Evolutionary conservation across 2,329 filamentous ascomycete species (phyloP).

Genomic region (Fusarium devonianum): DNA sequence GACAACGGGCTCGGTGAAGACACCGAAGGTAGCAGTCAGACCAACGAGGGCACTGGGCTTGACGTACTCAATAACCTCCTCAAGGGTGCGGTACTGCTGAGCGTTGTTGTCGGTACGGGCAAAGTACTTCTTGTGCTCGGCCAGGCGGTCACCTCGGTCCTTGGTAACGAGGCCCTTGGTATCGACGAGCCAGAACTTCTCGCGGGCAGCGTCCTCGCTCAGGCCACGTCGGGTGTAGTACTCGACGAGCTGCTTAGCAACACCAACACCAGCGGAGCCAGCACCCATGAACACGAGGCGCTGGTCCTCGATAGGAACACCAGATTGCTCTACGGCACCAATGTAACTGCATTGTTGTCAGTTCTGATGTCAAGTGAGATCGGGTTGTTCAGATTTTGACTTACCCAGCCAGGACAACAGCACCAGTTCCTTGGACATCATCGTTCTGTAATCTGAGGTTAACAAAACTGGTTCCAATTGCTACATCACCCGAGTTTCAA

Average conservation of each 20-base stretch:
- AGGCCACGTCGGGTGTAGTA: constrained; percentile 94
- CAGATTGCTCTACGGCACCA: constrained; percentile 81
- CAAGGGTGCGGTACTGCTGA: constrained; percentile 77
- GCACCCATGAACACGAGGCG: constrained; percentile 95
- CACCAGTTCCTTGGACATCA: constrained; percentile 96
- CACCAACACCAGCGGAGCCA: constrained; percentile 93
- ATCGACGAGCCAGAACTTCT: constrained; percentile 97
- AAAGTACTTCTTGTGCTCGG: constrained; percentile 85
- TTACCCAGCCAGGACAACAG: constrained; percentile 87
- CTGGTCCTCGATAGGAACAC: constrained; percentile 86
- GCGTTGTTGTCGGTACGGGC: constrained; percentile 70
- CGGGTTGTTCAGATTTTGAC: constrained; percentile 35
- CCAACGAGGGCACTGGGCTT: constrained; percentile 95
- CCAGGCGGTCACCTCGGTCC: constrained; percentile 92
- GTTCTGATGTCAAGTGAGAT: constrained; percentile 46
- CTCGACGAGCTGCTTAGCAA: constrained; percentile 96
- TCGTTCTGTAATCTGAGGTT: constrained; percentile 81
- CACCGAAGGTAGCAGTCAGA: constrained; percentile 90
- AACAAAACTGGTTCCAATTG: no score
- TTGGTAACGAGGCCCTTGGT: constrained; percentile 93
- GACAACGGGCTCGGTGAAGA: constrained; percentile 89
- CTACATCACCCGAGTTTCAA: no score
- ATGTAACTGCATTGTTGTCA: constrained; percentile 69
- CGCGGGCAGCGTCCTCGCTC: constrained; percentile 83
- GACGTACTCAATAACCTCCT: constrained; percentile 93